A percentile compares a stretch with the other conserved stretches of the same genome.
Conservation (phyloP, 257 asterid species). For the Parsonsia alboflavescens region DNA sequence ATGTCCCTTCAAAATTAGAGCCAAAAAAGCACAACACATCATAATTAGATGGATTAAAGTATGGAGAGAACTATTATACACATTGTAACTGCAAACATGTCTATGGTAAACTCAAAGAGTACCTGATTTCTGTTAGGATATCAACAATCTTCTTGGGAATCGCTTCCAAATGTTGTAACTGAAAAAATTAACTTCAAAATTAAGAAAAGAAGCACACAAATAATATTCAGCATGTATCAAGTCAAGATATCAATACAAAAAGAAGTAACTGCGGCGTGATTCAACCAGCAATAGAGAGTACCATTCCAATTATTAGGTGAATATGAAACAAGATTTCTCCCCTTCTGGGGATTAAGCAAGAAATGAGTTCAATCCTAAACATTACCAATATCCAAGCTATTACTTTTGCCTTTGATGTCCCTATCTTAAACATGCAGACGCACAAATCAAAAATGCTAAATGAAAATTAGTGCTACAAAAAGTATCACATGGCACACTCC, state of each 20-base stretch:
- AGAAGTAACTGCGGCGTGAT: not conserved
- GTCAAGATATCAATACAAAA: not conserved
- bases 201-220: conserved; percentile 1
- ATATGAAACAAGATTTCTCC: not conserved
- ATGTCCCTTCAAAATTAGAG: conserved; percentile 54
- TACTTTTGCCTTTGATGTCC: not conserved
- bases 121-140: conserved; percentile 58
- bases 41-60: not conserved
- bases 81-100: not conserved
- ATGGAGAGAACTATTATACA: not conserved
- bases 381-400: too few relatives aligned
- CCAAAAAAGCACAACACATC: conserved; percentile 6
- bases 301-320: not conserved
- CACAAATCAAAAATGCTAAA: not conserved
- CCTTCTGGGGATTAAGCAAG: not conserved
- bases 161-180: conserved; percentile 69
- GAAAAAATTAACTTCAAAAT: conserved; percentile 20
- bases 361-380: not conserved
- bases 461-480: not conserved
- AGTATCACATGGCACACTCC: not conserved
- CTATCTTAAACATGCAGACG: not conserved
- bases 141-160: conserved; percentile 75
- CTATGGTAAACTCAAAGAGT: not conserved
- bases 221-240: not conserved
- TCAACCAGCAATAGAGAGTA: not conserved